Conservation (phyloP, 2,329 filamentous ascomycete species). For the Trichoderma simmonsii region DNA sequence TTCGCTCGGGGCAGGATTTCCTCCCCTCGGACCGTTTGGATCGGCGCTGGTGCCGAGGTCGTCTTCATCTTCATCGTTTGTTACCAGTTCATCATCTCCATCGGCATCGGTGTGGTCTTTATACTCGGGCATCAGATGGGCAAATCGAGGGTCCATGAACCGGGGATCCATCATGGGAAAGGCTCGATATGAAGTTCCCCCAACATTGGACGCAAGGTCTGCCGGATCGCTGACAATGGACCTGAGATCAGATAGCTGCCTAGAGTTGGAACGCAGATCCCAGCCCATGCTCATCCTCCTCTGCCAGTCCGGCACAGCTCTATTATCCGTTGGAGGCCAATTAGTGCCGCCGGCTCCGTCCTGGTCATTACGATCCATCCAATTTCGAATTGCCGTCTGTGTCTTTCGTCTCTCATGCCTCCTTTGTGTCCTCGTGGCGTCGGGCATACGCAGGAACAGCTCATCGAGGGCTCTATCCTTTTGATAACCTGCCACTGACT, state of each 20-base stretch:
- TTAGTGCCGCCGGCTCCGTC: conserved; percentile 42
- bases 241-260: conserved; percentile 53
- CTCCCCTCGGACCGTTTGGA: conserved; percentile 32
- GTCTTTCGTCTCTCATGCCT: conserved; percentile 68
- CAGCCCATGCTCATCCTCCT: conserved; percentile 52
- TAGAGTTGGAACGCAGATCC: conserved; percentile 46
- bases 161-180: conserved; percentile 21
- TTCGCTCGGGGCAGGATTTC: conserved; percentile 32
- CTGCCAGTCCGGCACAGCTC: conserved; percentile 45
- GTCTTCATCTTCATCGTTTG: conserved; percentile 70
- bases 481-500: conserved; percentile 82
- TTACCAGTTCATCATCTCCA: conserved; percentile 85
- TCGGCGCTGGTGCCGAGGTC: conserved; percentile 46
- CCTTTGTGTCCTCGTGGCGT: conserved; percentile 57
- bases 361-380: conserved; percentile 75
- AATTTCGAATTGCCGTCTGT: conserved; percentile 78
- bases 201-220: conserved; percentile 56
- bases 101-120: conserved; percentile 75
- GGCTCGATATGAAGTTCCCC: conserved; percentile 35
- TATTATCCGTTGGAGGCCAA: conserved; percentile 49
- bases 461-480: conserved; percentile 90
- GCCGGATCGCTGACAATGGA: conserved; percentile 63
- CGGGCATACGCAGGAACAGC: conserved; percentile 75
- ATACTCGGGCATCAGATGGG: conserved; percentile 36
- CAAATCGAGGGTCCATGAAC: conserved; percentile 17